Base-by-base conservation (phyloP, 2,329 filamentous ascomycete species). In the Thelonectria blattea region DNA sequence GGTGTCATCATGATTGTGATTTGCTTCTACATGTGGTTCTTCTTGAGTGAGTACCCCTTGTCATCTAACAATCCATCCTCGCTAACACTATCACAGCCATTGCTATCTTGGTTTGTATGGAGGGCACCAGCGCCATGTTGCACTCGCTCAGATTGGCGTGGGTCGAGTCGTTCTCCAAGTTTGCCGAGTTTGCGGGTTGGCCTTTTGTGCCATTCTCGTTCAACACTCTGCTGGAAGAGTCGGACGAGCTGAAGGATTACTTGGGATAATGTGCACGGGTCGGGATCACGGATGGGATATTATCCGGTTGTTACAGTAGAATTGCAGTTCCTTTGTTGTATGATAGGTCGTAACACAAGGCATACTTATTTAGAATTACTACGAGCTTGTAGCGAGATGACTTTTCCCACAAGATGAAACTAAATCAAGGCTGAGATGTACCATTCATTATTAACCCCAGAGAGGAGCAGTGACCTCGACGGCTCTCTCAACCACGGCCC, bases 161-260 rank as follows among this genome's bases (percentile, higher is more conserved):
- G 93, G 93, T 97, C 64, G 94, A 97, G 78, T 94, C 93, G 17
- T 97, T 97, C 88, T 96, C 92, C 80, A 97, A 97, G 82, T 94
- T 96, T 82, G 96, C 96, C 77, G 89, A 96, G 74, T 95, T 95
- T 72, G 91, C 91, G 61, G 93, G 93, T 55, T 87, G 93, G 77
- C 84, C 92, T 2, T 97, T 97, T 77, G 83, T 89, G 72, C 93
- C 93, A 5, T 97, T 97, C 75, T 95, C 91, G 65, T 97, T 97
- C 77, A 88, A 89, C 79, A 83, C 86, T 37, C 79, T 96, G 74
- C 78, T 97, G 67, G 93, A 97, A 77, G 93, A 97, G 75, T 91
- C 95, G 61, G 85, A 88, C 65, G 81, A 85, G 57, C 73, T 85
- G 68, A 84, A 81, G 69, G 83, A 85, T 64, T 87, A 82, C 69